Evolutionary conservation across 2,329 filamentous ascomycete species (phyloP).

Genomic region (Botrytis fabae): DNA sequence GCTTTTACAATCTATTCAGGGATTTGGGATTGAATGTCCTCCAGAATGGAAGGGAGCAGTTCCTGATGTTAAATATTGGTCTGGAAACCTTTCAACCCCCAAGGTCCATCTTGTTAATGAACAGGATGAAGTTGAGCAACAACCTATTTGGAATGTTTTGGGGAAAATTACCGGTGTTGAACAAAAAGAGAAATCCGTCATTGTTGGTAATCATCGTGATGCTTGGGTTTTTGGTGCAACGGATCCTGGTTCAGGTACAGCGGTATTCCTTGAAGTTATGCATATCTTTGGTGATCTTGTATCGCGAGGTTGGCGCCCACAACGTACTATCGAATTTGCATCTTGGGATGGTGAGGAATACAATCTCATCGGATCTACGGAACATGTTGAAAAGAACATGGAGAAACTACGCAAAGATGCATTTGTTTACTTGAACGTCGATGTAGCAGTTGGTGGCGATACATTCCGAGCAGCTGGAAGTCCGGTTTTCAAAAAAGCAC

Average conservation of each 20-base stretch:
- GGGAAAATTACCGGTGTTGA: conserved; percentile 83
- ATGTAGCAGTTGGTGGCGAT: conserved; percentile 73
- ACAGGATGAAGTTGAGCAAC: conserved; percentile 78
- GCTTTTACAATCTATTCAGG: conserved; percentile 73
- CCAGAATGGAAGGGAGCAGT: conserved; percentile 75
- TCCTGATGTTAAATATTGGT: conserved; percentile 81
- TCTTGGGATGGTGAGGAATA: conserved; percentile 96
- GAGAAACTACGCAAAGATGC: conserved; percentile 71
- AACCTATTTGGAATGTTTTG: conserved; percentile 90
- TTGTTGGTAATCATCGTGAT: conserved; percentile 92
- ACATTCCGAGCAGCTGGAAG: conserved; percentile 78
- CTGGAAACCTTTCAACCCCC: conserved; percentile 73
- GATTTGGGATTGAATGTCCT: conserved; percentile 68
- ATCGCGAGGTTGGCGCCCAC: conserved; percentile 78
- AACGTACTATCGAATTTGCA: conserved; percentile 94
- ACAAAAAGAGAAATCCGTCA: conserved; percentile 76
- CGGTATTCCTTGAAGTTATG: conserved; percentile 85
- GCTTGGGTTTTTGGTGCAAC: conserved; percentile 86
- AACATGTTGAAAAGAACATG: conserved; percentile 86
- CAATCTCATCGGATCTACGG: conserved; percentile 90
- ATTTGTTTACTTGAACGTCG: conserved; percentile 89
- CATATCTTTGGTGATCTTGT: conserved; percentile 80
- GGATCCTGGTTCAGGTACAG: conserved; percentile 84
- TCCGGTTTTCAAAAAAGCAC: conserved; percentile 72
- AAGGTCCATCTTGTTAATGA: conserved; percentile 80